Evolutionary conservation across 495 filamentous ascomycete genomes (phyloP), one percentile per base, ranked within the genome.

Genomic region (Neurospora sp.): DNA sequence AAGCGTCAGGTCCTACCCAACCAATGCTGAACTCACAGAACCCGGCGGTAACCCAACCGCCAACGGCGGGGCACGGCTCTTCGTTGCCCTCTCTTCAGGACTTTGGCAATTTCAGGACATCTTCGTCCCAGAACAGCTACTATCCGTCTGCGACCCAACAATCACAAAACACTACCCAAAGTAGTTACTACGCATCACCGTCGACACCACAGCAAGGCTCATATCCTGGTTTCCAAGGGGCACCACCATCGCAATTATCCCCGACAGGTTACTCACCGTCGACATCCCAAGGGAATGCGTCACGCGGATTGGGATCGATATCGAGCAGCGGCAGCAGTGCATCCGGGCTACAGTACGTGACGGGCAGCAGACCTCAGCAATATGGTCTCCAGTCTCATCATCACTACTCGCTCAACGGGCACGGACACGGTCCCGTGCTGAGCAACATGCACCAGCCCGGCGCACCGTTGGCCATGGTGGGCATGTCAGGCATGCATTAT

Each of bases 401-500:
- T 27, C 53, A 35, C 53, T 66, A 66, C 53, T 66, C 53, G 53
- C 53, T 66, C 5, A 71, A 76, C 44, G 73, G 70, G 35, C 72
- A 71, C 14, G 70, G 77, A 4, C 87, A 91, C 8, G 92, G 91
- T 0, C 89, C 93, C 0, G 89, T 97, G 14, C 88, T 94, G 84
- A 90, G 91, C 53, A 88, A 88, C 72, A 92, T 95, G 79, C 83
- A 93, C 39, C 90, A 93, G 76, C 94, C 94, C 2, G 88, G 88
- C 39, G 84, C 86, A 3, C 90, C 89, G 68, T 87, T 96, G 81
- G 84, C 90, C 11, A 79, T 95, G 42, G 85, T 96, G 53, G 89
- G 90, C 27, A 85, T 86, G 12, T 85, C 93, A 83, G 86, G 88
- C 72, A 82, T 81, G 73, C 80, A 78, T 68, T 85, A 85, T 71